Conservation (phyloP, 2,329 filamentous ascomycete genomes). For the Aspergillus niger region DNA sequence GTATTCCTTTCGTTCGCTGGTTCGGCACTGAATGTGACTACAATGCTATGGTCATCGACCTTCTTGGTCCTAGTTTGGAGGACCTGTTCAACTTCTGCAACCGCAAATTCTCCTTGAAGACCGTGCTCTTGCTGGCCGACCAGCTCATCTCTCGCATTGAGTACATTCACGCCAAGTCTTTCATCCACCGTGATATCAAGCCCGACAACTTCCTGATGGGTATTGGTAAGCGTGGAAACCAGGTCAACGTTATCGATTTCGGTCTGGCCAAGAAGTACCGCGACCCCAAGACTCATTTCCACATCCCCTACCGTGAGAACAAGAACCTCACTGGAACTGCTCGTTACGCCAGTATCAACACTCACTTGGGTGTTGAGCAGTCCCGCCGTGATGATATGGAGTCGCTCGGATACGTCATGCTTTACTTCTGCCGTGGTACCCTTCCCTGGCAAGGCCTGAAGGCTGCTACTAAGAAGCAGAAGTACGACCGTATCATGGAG, state of each 20-base stretch:
- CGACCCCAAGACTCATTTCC: slow-evolving; percentile 99
- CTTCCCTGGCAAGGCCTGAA: slow-evolving; percentile 98
- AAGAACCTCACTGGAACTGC: slow-evolving; percentile 99
- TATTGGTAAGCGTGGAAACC: slow-evolving; percentile 97
- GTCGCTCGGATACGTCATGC: slow-evolving; percentile 97
- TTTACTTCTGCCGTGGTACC: slow-evolving; percentile 99
- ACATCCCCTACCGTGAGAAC: slow-evolving; percentile 99
- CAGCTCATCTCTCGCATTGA: slow-evolving; percentile 99
- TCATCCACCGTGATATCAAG: slow-evolving; percentile 99
- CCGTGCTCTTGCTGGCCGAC: slow-evolving; percentile 90
- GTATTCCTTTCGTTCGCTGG: slow-evolving; percentile 98
- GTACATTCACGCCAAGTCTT: slow-evolving; percentile 99
- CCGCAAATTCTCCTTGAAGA: slow-evolving; percentile 99
- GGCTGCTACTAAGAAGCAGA: slow-evolving; percentile 99
- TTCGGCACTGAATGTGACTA: slow-evolving; percentile 99
- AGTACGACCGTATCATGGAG: slow-evolving; percentile 99
- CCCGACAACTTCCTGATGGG: slow-evolving; percentile 99
- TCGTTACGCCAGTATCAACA: slow-evolving; percentile 98
- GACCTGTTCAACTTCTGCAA: slow-evolving; percentile 99
- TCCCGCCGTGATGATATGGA: slow-evolving; percentile 99
- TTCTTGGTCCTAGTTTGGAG: slow-evolving; percentile 92
- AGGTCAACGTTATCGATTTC: slow-evolving; percentile 99
- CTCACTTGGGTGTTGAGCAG: slow-evolving; percentile 96
- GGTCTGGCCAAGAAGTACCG: slow-evolving; percentile 99
- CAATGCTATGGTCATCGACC: slow-evolving; percentile 98